Base-by-base conservation (phyloP, 331 rosid species). In the Rhamnella rubrinervis region DNA sequence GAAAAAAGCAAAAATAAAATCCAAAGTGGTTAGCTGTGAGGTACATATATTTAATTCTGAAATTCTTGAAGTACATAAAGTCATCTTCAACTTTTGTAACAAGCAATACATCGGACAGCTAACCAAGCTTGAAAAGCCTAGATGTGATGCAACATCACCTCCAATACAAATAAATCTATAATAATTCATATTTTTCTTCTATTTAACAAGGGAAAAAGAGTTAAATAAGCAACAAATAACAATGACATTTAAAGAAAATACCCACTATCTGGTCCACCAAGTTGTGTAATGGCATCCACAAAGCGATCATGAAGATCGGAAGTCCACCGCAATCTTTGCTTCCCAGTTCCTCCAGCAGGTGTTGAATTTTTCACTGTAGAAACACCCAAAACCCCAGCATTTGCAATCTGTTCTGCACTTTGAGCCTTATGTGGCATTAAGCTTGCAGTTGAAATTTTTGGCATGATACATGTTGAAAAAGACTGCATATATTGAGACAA, bases 191-290 rank as follows among this genome's bases (percentile, higher is more conserved):
- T 44, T 44, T 31, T 44, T 44, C 49, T 44, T 44, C 49, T 8
- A 44, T 44, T 44, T 44, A 11, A 11, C 16, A 12, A 4, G 49
- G 13, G 16, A 4, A 12, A 14, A 44, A 44, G 47, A 11, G 21
- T 51, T 17, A 38, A 26, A 59, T 6, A 61, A 23, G 41, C 19
- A 51, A 71, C 10, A 71, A 6, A 31, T 39, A 1, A 44, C 67
- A 41, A 59, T 26, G 25, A 61, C 77, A 44, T 73, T 61, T 72
- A 82, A 83, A 84, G 76, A 83, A 81, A 83, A 88, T 90, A 90
- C 98, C 88, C 97, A 93, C 98, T 93, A 71, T 93, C 98, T 86
- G 98, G 97, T 86, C 98, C 98, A 77, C 98, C 98, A 65, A 93
- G 98, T 55, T 93, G 97, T 0, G 98, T 66, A 51, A 93, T 90